A percentile compares a stretch with the other conserved stretches of the same genome.
These are phyloP conservation scores for Pythium dissotocum DNA, from an alignment of 352 stramenopile genomes.

Conservation along the genomic window DNA sequence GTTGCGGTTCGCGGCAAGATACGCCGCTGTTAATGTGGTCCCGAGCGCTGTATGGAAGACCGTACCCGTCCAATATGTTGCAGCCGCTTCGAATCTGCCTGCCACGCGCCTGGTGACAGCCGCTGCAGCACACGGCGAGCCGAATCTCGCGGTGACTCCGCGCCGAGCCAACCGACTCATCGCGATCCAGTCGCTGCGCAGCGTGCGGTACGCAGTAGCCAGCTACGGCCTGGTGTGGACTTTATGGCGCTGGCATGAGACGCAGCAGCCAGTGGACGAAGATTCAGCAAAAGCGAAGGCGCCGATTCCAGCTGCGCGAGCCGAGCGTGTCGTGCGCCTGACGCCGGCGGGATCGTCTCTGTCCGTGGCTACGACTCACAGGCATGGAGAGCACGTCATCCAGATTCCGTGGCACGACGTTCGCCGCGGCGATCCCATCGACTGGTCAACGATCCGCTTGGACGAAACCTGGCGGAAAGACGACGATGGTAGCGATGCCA, in stretches of 20 bases:
- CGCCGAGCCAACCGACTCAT: slow-evolving; percentile 39
- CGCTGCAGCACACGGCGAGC: slow-evolving; percentile 2
- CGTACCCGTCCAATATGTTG: slow-evolving; percentile 46
- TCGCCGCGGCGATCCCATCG: slow-evolving; percentile 20
- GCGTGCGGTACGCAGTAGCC: slow-evolving; percentile 43
- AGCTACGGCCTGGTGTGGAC: slow-evolving; percentile 70
- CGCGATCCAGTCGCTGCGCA: slow-evolving; percentile 48
- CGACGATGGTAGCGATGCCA: background rate
- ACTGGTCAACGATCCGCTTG: slow-evolving; percentile 27
- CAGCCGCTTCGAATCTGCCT: slow-evolving; percentile 37
- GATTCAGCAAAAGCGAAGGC: slow-evolving; percentile 7
- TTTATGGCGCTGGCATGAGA: slow-evolving; percentile 41
- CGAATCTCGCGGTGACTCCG: slow-evolving; percentile 2
- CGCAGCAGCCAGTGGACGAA: background rate
- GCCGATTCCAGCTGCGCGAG: slow-evolving; percentile 5
- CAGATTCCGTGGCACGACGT: slow-evolving; percentile 24
- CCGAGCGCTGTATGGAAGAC: slow-evolving; percentile 68
- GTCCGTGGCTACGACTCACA: slow-evolving; percentile 37
- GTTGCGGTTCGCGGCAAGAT: slow-evolving; percentile 60
- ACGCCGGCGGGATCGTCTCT: slow-evolving; percentile 45
- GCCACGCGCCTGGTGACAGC: slow-evolving; percentile 34
- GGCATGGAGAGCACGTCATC: slow-evolving; percentile 52
- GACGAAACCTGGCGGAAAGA: slow-evolving; percentile 1
- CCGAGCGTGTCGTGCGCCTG: slow-evolving; percentile 53
- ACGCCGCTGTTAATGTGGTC: slow-evolving; percentile 57